A percentile compares a stretch with the other conserved stretches of the same genome.
phyloP scores from a whole-genome alignment of 129 eudicot species.

The Arctium minus region DNA sequence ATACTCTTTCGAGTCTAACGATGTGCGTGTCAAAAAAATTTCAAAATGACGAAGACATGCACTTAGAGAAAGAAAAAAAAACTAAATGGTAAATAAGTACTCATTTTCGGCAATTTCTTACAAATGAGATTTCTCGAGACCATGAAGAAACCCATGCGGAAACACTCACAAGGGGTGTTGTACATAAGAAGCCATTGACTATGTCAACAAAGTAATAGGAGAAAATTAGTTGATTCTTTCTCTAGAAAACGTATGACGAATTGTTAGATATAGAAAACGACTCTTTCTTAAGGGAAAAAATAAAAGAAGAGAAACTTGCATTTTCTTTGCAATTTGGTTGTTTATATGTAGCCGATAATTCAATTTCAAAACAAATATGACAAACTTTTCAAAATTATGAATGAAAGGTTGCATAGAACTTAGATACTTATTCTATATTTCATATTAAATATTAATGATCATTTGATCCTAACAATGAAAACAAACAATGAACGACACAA shows the following conservation, averaged over 20 bases:
- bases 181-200: background rate
- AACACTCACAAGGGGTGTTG: background rate
- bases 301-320: background rate
- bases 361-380: background rate
- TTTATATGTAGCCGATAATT: background rate
- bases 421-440: background rate
- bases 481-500: background rate
- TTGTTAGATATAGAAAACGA: background rate
- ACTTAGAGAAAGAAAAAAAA: background rate
- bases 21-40: no score
- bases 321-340: background rate
- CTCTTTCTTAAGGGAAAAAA: background rate
- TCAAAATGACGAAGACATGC: no score
- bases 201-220: background rate
- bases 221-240: background rate
- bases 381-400: background rate
- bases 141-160: background rate
- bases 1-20: no score
- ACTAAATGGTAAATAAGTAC: background rate
- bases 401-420: background rate
- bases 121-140: background rate
- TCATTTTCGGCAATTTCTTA: background rate
- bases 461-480: background rate
- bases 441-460: background rate
- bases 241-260: background rate